phyloP scores from a whole-genome alignment of 495 filamentous ascomycete genomes.

The Cercophora newfieldiana region DNA sequence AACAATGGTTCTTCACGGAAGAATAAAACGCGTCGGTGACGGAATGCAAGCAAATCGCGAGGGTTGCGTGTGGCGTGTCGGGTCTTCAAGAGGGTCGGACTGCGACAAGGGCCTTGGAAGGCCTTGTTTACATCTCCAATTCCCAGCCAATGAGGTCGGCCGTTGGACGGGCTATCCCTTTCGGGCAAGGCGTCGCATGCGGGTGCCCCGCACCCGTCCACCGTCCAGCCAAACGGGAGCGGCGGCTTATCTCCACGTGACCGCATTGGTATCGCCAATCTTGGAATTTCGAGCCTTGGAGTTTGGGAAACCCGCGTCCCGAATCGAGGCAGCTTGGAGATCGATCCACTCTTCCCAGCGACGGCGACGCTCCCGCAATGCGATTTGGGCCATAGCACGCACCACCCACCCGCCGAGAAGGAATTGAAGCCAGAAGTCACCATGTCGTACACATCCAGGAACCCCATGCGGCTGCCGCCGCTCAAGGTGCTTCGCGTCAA shows the following conservation, averaged over 20 bases:
- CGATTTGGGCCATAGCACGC: conserved; percentile 19
- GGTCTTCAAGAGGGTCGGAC: not conserved
- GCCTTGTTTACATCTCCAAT: conserved; percentile 36
- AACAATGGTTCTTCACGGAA: not conserved
- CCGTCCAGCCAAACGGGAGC: not conserved
- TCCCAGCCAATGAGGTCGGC: conserved; percentile 21
- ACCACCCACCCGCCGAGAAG: not conserved
- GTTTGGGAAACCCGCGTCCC: not conserved
- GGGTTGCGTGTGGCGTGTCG: conserved; percentile 4
- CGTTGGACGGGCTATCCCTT: not conserved
- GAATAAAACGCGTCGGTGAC: not conserved
- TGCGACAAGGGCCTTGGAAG: not conserved
- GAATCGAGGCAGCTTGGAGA: not conserved
- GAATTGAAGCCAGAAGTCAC: not conserved
- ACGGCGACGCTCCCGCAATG: conserved; percentile 20
- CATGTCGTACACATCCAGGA: conserved; percentile 34
- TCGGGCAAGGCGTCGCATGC: conserved; percentile 3
- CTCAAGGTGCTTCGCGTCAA: conserved; percentile 81
- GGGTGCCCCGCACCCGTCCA: not conserved
- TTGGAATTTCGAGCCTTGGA: conserved; percentile 5
- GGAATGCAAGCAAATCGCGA: conserved; percentile 13
- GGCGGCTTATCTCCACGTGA: conserved; percentile 34
- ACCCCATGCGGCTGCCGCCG: conserved; percentile 81
- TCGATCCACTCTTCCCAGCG: conserved; percentile 2
- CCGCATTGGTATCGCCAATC: conserved; percentile 16